These are phyloP conservation scores for Alternaria consortialis DNA, from an alignment of 2,329 filamentous ascomycete species.

Conservation along the genomic window DNA sequence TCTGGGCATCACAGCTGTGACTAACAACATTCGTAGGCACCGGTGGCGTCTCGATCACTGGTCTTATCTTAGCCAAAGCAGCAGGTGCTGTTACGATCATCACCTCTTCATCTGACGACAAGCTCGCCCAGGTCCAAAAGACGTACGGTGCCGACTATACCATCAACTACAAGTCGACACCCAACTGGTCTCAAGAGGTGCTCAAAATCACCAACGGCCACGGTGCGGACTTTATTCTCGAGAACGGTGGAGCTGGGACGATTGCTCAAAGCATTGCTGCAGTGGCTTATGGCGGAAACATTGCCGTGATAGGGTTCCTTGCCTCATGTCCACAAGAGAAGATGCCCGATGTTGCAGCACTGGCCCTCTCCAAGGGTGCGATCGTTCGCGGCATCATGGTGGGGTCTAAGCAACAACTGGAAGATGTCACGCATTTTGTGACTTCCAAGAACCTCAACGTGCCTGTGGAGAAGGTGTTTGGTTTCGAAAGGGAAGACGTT, in stretches of 20 bases:
- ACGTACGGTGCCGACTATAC: slow-evolving; percentile 55
- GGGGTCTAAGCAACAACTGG: slow-evolving; percentile 63
- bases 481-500: slow-evolving; percentile 42
- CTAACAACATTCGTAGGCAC: slow-evolving; percentile 35
- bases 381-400: slow-evolving; percentile 63
- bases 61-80: slow-evolving; percentile 43
- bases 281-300: slow-evolving; percentile 57
- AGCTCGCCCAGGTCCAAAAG: slow-evolving; percentile 55
- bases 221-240: slow-evolving; percentile 57
- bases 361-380: slow-evolving; percentile 41
- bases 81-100: slow-evolving; percentile 58
- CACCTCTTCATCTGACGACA: slow-evolving; percentile 61
- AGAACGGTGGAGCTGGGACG: slow-evolving; percentile 50
- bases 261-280: slow-evolving; percentile 57
- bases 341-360: slow-evolving; percentile 45
- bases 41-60: slow-evolving; percentile 51
- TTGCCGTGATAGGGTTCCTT: slow-evolving; percentile 58
- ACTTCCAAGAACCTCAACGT: slow-evolving; percentile 37
- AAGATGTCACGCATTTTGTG: slow-evolving; percentile 47
- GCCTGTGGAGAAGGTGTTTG: slow-evolving; percentile 45
- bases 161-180: slow-evolving; percentile 61
- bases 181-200: slow-evolving; percentile 59
- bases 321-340: slow-evolving; percentile 32
- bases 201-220: slow-evolving; percentile 54
- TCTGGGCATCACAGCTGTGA: neutral